Conservation (phyloP, 352 stramenopile genomes). For the Globisporangium nunn region DNA sequence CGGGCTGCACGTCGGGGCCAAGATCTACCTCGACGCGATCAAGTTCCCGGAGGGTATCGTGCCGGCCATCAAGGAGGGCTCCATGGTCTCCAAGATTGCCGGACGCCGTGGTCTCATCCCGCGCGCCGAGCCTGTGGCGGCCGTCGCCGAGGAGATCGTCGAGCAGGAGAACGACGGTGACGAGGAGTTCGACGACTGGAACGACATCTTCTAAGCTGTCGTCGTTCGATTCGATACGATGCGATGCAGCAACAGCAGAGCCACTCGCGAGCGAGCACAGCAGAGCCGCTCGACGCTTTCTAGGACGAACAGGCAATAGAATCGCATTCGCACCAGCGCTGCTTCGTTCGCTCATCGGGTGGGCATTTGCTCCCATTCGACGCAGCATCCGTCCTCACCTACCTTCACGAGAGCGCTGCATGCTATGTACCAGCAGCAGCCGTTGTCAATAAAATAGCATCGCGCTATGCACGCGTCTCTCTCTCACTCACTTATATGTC, state of each 20-base stretch:
- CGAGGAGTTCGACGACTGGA: conserved; percentile 84
- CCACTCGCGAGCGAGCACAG: background rate
- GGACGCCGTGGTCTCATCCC: conserved; percentile 81
- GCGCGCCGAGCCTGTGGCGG: conserved; percentile 51
- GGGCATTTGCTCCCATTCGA: conserved; percentile 1
- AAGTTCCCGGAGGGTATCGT: conserved; percentile 72
- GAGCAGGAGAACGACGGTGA: conserved; percentile 51
- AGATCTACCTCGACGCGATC: conserved; percentile 72
- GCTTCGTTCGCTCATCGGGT: background rate
- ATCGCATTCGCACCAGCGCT: conserved; percentile 4
- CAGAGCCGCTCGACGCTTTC: background rate
- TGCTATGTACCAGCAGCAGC: too few species aligned
- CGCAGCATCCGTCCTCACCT: too few species aligned
- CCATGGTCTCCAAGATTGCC: conserved; percentile 81
- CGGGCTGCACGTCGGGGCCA: conserved; percentile 80
- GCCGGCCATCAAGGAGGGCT: conserved; percentile 48
- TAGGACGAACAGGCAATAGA: background rate
- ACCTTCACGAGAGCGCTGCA: too few species aligned
- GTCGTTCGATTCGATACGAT: background rate
- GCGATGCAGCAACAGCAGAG: background rate
- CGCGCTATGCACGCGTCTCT: background rate
- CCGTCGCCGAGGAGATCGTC: conserved; percentile 59
- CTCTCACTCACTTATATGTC: background rate
- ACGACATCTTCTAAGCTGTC: conserved; percentile 79
- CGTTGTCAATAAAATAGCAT: background rate